phyloP scores from a whole-genome alignment of 2,329 filamentous ascomycete genomes.

The Fusarium praegraminearum region DNA sequence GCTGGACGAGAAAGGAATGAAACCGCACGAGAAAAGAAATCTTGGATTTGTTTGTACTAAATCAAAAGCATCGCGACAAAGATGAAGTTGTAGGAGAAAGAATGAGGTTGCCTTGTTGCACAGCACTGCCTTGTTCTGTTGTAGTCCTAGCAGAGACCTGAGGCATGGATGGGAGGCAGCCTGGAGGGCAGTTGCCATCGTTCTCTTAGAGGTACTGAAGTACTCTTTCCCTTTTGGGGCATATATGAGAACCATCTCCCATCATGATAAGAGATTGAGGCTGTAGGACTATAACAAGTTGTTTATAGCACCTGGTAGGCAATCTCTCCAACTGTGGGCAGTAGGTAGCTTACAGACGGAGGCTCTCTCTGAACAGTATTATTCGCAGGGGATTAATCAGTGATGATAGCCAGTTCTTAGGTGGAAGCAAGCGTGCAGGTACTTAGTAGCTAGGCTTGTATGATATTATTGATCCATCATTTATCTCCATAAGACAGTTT shows the following conservation, averaged over 20 bases:
- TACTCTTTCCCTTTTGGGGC: constrained; percentile 45
- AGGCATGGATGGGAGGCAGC: constrained; percentile 32
- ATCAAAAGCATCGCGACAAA: not conserved
- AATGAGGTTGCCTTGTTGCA: constrained; percentile 8
- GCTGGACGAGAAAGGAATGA: not conserved
- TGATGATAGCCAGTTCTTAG: not conserved
- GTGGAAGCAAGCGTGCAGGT: not conserved
- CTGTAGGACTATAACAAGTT: not conserved
- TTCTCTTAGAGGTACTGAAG: constrained; percentile 27
- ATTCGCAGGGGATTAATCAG: not conserved
- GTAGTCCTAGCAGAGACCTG: constrained; percentile 44
- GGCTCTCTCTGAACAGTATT: not conserved
- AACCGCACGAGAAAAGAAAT: not conserved
- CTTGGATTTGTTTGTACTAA: not conserved
- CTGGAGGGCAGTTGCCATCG: constrained; percentile 28
- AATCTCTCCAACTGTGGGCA: not conserved
- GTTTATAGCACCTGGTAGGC: not conserved
- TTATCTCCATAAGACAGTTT: not conserved
- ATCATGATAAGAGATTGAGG: not conserved
- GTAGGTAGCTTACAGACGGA: not conserved
- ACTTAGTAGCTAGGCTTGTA: not conserved
- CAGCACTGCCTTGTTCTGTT: constrained; percentile 18
- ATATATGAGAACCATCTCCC: constrained; percentile 18
- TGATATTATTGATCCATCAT: not conserved
- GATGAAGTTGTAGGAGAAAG: constrained; percentile 1